Evolutionary conservation across 768 basidiomycete species (phyloP), one percentile per base, ranked within the genome.

Genomic region (Phlegmacium glaucopus): DNA sequence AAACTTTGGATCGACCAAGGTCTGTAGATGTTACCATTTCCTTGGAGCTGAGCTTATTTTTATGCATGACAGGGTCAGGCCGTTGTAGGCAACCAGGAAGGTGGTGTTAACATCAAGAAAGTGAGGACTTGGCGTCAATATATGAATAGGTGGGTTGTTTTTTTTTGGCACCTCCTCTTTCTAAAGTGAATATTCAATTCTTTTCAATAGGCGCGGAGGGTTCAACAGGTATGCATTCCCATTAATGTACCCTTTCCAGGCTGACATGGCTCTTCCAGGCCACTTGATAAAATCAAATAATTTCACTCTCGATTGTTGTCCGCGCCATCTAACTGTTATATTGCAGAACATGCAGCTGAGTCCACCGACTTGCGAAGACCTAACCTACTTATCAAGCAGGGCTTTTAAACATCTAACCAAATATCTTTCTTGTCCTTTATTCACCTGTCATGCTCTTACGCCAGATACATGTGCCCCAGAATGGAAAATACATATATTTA

Each of bases 41-140:
- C 47, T 27, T 22, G 36, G 25, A 37, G 37, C 9, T 43, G 13
- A 39, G 28, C 40, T 32, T 39, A 35, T 47, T 15, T 26, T 27
- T 27, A 9, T 26, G 42, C 11, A 40, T 34, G 15, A 34, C 57
- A 92, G 91, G 87, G 86, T 36, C 89, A 88, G 60, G 79, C 75
- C 39, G 89, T 94, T 29, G 72, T 77, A 30, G 90, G 92, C 17
- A 93, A 95, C 50, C 87, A 94, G 67, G 85, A 87, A 51, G 87
- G 85, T 37, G 58, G 50, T 30, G 77, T 73, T 29, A 66, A 80
- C 45, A 66, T 87, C 56, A 93, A 89, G 76, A 93, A 91, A 70
- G 80, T 79, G 47, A 75, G 92, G 50, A 94, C 91, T 18, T 95
- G 93, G 94, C 77, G 93, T 54, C 95, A 98, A 67, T 99, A 99